Percentiles rank a stretch among this genome's conserved stretches.
phyloP scores from a whole-genome alignment of 2,329 filamentous ascomycete species.

The Incumbomyces delicatus region DNA sequence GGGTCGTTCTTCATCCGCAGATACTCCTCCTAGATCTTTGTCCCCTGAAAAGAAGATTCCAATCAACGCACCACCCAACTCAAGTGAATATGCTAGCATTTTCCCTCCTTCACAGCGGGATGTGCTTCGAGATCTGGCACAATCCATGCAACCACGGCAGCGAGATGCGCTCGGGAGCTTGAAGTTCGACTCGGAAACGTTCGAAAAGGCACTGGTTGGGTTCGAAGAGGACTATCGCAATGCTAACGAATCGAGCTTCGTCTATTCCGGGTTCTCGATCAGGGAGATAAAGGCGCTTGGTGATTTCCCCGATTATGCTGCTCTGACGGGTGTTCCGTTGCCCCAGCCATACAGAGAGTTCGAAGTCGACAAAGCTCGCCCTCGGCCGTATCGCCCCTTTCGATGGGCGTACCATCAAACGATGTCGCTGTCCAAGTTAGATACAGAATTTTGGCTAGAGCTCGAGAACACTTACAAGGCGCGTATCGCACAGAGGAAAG shows the following conservation, averaged over 20 bases:
- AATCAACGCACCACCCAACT: slow-evolving; percentile 20
- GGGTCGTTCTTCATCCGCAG: slow-evolving; percentile 37
- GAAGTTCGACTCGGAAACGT: slow-evolving; percentile 24
- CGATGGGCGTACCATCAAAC: slow-evolving; percentile 82
- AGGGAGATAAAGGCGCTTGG: slow-evolving; percentile 61
- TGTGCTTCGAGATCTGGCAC: slow-evolving; percentile 29
- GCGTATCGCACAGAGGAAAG: slow-evolving; percentile 59
- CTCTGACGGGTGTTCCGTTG: slow-evolving; percentile 62
- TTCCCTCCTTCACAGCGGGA: slow-evolving; percentile 47
- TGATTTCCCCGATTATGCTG: slow-evolving; percentile 69
- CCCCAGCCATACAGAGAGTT: slow-evolving; percentile 57
- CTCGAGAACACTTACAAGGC: slow-evolving; percentile 62
- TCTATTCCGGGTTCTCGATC: slow-evolving; percentile 60
- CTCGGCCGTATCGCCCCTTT: slow-evolving; percentile 71
- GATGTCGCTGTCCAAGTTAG: slow-evolving; percentile 73
- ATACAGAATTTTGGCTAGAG: slow-evolving; percentile 83
- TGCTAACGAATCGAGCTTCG: slow-evolving; percentile 38
- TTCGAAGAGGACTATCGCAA: slow-evolving; percentile 32
- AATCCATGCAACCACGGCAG: slow-evolving; percentile 16
- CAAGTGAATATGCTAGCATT: slow-evolving; percentile 34
- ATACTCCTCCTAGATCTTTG: slow-evolving; percentile 44
- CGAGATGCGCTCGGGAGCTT: slow-evolving; percentile 13
- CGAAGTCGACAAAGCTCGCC: slow-evolving; percentile 55
- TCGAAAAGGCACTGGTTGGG: slow-evolving; percentile 29
- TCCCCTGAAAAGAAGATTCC: slow-evolving; percentile 39